Base-by-base conservation (phyloP, 805 yeast species). In the Candida ponderosae region DNA sequence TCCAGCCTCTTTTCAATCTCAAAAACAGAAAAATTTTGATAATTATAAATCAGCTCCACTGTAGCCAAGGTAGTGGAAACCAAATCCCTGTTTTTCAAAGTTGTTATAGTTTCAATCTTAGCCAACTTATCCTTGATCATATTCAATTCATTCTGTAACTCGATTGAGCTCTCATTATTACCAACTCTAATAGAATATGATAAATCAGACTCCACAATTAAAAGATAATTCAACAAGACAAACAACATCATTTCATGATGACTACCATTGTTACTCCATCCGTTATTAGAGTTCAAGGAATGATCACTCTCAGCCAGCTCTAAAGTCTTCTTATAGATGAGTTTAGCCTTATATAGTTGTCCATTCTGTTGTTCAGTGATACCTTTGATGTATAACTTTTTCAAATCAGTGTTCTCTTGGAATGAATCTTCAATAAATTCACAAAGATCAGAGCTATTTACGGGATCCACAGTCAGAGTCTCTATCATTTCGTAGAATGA, bases 351-450 rank as follows among this genome's bases (percentile, higher is more conserved):
- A 10, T 36, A 18, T 11, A 43, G 18, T 5, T 44, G 31, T 10
- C 50, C 51, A 6, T 26, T 29, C 6, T 38, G 27, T 32, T 54
- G 59, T 20, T 31, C 29, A 6, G 29, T 36, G 19, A 50, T n/a
- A 3, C 51, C 48, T 8, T 34, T 29, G 1, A 46, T 9, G 18
- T 46, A 51, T 4, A 37, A 18, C 1, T 33, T 13, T 4, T 18
- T 13, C n/a, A 39, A 19, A 19, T 18, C n/a, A 6, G 23, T 21
- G 8, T 29, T 38, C 2, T 20, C n/a, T 24, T 31, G 33, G 14
- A 37, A 34, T 5, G 14, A 20, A 4, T 31, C 37, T n/a, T 39
- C 37, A 13, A 18, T 6, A 10, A 40, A 29, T 18, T 42, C 44
- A n/a, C 21, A n/a, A 18, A 16, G 20, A 27, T 16, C 26, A 9